Evolutionary conservation across 805 yeast species (phyloP), one percentile per base, ranked within the genome.

Genomic region (Candida yuanshanica): DNA sequence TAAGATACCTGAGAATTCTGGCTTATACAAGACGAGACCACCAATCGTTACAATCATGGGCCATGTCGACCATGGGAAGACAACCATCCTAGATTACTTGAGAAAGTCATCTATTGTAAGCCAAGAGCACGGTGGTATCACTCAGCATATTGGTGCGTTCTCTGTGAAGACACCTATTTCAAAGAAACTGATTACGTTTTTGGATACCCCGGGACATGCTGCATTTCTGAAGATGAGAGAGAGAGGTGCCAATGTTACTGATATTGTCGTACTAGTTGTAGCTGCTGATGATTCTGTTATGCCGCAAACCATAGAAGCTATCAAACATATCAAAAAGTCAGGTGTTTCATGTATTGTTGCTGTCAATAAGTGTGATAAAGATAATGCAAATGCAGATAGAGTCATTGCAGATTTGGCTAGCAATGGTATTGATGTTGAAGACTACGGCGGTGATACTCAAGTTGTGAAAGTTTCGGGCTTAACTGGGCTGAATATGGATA

Each of bases 41-140:
- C 99, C 99, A 0, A 83, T 93, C 20, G 97, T 93, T 5, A 90
- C 99, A 0, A 86, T 93, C 39, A 93, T 93, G 98, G 99, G 99
- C 3, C 99, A 93, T 61, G 99, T 93, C 23, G 99, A 93, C 62
- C 99, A 93, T 58, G 99, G 99, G 2, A 93, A 93, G 60, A 93
- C 99, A 2, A 91, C 99, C 0, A 81, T 93, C 45, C 71, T 93
- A 41, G 99, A 93, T 60, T 77, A 79, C 55, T 66, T 93, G 53
- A 72, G 98, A 35, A 88, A 86, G 50, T 83, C 96, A 0, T 77
- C 90, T 0, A 78, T 93, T 7, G 98, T 83, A 0, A 77, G 78
- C 23, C 75, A 80, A 33, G 99, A 93, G 59, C 85, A 80, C 60
- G 99, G 99, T 41, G 98, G 99, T 16, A 93, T 93, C 38, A 93